A percentile compares a stretch with the other conserved stretches of the same genome.
Evolutionary conservation across 306 rosid genomes (phyloP).

Genomic region (Dalbergia oliveri): DNA sequence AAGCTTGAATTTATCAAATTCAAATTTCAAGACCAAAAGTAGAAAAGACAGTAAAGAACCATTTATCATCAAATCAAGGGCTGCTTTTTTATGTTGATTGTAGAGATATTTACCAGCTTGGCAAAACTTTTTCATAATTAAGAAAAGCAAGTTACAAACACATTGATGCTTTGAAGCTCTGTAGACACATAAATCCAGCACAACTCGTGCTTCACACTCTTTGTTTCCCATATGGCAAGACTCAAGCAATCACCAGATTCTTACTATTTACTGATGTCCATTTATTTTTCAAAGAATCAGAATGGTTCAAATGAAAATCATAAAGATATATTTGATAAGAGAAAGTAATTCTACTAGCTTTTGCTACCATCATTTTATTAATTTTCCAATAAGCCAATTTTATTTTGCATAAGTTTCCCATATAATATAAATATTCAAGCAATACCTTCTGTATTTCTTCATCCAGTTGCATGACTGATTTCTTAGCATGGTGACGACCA

Average conservation of each 20-base stretch:
- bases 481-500: constrained; percentile 90
- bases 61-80: constrained; percentile 9
- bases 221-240: not conserved
- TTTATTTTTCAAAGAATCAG: not conserved
- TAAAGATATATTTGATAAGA: constrained; percentile 5
- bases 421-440: constrained; percentile 1
- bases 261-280: not conserved
- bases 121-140: not conserved
- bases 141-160: constrained; percentile 8
- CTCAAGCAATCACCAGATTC: constrained; percentile 5
- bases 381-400: constrained; percentile 18
- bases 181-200: constrained; percentile 1
- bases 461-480: constrained; percentile 72
- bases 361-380: not conserved
- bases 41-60: constrained; percentile 12
- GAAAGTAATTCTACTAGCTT: constrained; percentile 19
- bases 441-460: constrained; percentile 80
- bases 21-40: constrained; percentile 17
- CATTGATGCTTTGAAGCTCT: constrained; percentile 15
- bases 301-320: not conserved
- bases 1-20: constrained; percentile 21
- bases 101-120: constrained; percentile 11
- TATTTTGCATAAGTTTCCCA: not conserved
- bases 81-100: not conserved
- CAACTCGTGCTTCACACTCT: constrained; percentile 4